Base-by-base conservation (phyloP, 1,139 yeast genomes). In the Dujonia santamariae region DNA sequence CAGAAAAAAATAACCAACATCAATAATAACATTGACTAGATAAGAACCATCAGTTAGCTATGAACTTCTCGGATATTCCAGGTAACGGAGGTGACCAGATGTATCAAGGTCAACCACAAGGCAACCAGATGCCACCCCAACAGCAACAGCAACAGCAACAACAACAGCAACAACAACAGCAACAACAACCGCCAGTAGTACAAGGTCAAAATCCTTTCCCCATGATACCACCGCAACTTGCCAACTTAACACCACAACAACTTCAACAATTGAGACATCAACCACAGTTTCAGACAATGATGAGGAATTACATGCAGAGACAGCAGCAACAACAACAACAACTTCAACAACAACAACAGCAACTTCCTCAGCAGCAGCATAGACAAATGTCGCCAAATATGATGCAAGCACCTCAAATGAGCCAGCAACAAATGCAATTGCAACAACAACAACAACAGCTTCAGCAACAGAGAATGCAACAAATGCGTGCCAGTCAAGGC, bases 191-290 rank as follows among this genome's bases (percentile, higher is more conserved):
- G n/a, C n/a, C n/a, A 40, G 45, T 32, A 34, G 46, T 30, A 36
- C 44, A 37, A 11, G 30, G 28, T 17, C 22, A 39, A 20, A 35
- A 37, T 28, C 22, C 15, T 26, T 37, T 54, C 34, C 59, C 63
- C 19, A 53, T 56, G 54, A 56, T 60, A 30, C 74, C 67, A 12
- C 73, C 63, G 15, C 70, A 61, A 48, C 53, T 63, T 28, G 63
- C 70, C 19, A 65, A 68, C 35, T 50, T 67, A 34, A 54, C 67
- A 17, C 71, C 74, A 8, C 71, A 69, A 43, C 75, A 70, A 37
- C 61, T 71, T 26, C 72, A 72, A 41, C 68, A 73, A 40, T 59
- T 74, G 45, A 67, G 72, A 37, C 61, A 54, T 47, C 74, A 72
- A 44, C 75, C 74, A 3, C 74, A 67, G 41, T 67, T 65, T 42